Percentiles rank a stretch among this genome's conserved stretches.
Evolutionary conservation across 2,329 filamentous ascomycete genomes (phyloP).

Genomic region (Aureobasidium sp.): DNA sequence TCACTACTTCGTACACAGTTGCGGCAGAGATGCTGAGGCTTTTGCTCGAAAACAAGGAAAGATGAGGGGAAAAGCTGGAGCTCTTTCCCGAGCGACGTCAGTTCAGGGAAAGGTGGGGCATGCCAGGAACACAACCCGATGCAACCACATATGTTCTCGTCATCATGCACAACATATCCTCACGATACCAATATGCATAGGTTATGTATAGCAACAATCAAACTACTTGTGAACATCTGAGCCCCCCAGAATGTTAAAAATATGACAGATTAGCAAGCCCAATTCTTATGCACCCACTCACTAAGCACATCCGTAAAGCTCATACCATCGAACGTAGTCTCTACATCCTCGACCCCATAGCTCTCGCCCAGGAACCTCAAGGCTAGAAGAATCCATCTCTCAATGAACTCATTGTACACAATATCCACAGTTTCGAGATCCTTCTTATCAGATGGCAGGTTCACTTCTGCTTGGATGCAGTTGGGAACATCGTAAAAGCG

Average conservation of each 20-base stretch:
- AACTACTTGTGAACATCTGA: not conserved
- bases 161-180: no score
- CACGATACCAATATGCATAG: not conserved
- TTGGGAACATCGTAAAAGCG: conserved; percentile 75
- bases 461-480: conserved; percentile 64
- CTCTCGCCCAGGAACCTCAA: conserved; percentile 55
- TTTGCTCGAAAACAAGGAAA: not conserved
- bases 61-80: not conserved
- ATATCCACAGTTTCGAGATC: conserved; percentile 65
- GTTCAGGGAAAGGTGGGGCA: not conserved
- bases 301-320: conserved; percentile 52
- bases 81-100: not conserved
- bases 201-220: not conserved
- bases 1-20: not conserved
- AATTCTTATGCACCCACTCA: conserved; percentile 53
- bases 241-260: not conserved
- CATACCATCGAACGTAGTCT: conserved; percentile 45
- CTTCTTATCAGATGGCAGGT: conserved; percentile 47
- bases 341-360: conserved; percentile 45
- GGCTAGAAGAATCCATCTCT: conserved; percentile 71
- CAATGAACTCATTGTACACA: conserved; percentile 86
- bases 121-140: not conserved
- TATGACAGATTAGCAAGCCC: conserved; percentile 33
- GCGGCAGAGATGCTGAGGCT: not conserved
- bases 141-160: not conserved